Evolutionary conservation across 805 yeast species (phyloP), one percentile per base, ranked within the genome.

Genomic region (Ogataea salicorniae): DNA sequence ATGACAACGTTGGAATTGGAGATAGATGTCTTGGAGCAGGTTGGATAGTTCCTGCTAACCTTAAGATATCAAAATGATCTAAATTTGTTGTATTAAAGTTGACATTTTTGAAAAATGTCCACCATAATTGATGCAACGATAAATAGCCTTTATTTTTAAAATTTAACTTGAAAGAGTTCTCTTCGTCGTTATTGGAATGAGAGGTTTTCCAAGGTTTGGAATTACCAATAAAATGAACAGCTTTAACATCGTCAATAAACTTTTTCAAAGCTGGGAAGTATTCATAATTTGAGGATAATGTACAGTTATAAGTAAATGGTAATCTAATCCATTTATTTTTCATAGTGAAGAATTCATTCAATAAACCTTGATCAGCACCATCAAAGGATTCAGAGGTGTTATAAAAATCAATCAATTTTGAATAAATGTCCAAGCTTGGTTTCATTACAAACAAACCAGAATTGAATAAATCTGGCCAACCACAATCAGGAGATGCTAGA

Each of bases 391-490:
- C 56, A 13, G 53, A 56, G 5, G 59, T 52, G 1, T 46, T 33
- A 41, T 68, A 61, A 33, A 65, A 64, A 2, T 52, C 42, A 26
- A 62, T 50, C 42, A 89, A 70, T 33, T 69, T 66, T 4, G 62
- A 50, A 54, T 70, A 82, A 18, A 72, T 74, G 0, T 54, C 50
- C 1, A 52, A 37, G 54, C 71, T 69, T 4, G 95, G 95, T 34
- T 72, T 71, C 26, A 81, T 61, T 4, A 81, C 70, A 58, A 88
- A 71, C 18, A 88, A 79, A 4, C 96, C 96, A 33, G 90, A 79
- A 64, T 89, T 88, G 71, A 89, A 89, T 57, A 84, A 75, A 68
- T 89, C 96, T 0, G 96, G 96, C 87, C 95, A 89, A 14, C 96
- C 95, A n/a, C 80, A 72, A 67, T 89, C 96, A 0, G 95, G 86